Conservation (phyloP, 495 filamentous ascomycete genomes). For the Terfezia claveryi region DNA sequence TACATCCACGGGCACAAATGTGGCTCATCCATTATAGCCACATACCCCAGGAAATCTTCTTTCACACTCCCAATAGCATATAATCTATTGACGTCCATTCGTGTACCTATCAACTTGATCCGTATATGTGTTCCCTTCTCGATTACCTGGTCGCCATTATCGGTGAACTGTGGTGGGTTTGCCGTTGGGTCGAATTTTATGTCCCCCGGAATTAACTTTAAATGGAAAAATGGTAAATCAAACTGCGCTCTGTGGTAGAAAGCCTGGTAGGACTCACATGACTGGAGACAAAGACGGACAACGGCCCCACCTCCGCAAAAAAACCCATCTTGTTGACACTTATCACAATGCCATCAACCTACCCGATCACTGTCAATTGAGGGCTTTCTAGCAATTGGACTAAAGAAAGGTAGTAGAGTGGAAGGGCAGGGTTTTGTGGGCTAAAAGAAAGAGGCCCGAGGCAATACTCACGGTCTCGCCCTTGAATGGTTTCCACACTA, state of each 20-base stretch:
- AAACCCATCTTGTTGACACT: constrained; percentile 82
- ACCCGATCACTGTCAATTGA: constrained; percentile 2
- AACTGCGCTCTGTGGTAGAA: not conserved
- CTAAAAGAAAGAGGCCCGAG: too few species aligned
- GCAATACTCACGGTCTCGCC: constrained; percentile 61
- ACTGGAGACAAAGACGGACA: constrained; percentile 71
- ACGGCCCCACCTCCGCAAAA: constrained; percentile 72
- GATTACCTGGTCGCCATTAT: constrained; percentile 79
- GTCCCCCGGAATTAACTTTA: constrained; percentile 70
- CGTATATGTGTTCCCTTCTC: constrained; percentile 83
- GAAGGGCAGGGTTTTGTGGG: too few species aligned
- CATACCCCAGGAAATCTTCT: constrained; percentile 30
- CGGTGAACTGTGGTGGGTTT: constrained; percentile 60
- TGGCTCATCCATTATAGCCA: too few species aligned
- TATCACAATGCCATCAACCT: constrained; percentile 82
- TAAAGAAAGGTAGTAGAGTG: too few species aligned
- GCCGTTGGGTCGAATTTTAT: constrained; percentile 86
- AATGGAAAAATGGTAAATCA: not conserved
- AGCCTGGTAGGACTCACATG: constrained; percentile 37
- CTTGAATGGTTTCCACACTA: constrained; percentile 93
- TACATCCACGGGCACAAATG: too few species aligned
- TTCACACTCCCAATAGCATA: constrained; percentile 95
- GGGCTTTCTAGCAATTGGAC: not conserved
- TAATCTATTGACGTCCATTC: constrained; percentile 79
- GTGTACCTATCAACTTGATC: constrained; percentile 75